Evolutionary conservation across 2,329 filamentous ascomycete genomes (phyloP).

Genomic region (Meredithiella fracta): DNA sequence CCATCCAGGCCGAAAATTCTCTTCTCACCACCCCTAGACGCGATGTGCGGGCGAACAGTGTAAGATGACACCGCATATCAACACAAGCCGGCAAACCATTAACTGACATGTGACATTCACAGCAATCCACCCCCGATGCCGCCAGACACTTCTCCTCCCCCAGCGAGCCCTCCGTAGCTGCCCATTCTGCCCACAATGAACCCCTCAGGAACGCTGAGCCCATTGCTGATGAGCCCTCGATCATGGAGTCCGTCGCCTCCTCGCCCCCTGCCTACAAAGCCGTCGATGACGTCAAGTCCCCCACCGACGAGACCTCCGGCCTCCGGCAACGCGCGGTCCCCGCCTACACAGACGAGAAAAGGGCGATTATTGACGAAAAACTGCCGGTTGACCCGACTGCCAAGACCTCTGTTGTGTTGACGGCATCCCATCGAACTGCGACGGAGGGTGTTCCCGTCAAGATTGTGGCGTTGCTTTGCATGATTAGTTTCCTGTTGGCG

Average conservation of each 20-base stretch:
- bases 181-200: slow-evolving; percentile 17
- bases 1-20: slow-evolving; percentile 12
- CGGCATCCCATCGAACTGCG: slow-evolving; percentile 10
- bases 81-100: slow-evolving; percentile 16
- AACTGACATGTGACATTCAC: slow-evolving; percentile 12
- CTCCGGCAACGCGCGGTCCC: slow-evolving; percentile 11
- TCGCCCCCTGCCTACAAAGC: slow-evolving; percentile 4
- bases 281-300: background rate
- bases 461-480: slow-evolving; percentile 65
- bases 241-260: slow-evolving; percentile 29
- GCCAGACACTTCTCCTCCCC: slow-evolving; percentile 32
- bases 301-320: slow-evolving; percentile 4
- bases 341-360: background rate
- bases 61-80: background rate
- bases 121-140: slow-evolving; percentile 28
- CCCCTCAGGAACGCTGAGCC: slow-evolving; percentile 1
- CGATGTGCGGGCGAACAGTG: slow-evolving; percentile 13
- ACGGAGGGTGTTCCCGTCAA: slow-evolving; percentile 70
- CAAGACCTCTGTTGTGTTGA: background rate
- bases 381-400: background rate
- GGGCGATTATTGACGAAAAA: slow-evolving; percentile 5
- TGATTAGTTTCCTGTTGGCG: slow-evolving; percentile 81
- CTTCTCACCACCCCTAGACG: slow-evolving; percentile 14
- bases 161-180: slow-evolving; percentile 20
- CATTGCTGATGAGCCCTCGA: slow-evolving; percentile 20